Evolutionary conservation across 2,329 filamentous ascomycete genomes (phyloP).

Genomic region (Fusarium pilosicola): DNA sequence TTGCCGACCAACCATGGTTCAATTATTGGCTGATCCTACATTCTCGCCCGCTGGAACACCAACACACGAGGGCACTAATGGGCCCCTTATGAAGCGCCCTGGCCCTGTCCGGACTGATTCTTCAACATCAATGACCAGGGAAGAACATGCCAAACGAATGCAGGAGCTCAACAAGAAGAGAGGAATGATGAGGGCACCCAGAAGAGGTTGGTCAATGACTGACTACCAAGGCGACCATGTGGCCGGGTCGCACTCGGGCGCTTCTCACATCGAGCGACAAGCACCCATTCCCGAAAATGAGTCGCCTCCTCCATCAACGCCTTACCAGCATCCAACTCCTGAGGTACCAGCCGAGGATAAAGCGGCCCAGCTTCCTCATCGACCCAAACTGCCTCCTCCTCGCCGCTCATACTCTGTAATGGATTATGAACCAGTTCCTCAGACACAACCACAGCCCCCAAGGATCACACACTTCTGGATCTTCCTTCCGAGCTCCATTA

Average conservation of each 20-base stretch:
- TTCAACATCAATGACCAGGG: slow-evolving; percentile 48
- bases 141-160: slow-evolving; percentile 54
- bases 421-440: slow-evolving; percentile 62
- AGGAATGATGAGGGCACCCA: slow-evolving; percentile 51
- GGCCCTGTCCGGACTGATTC: slow-evolving; percentile 39
- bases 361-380: slow-evolving; percentile 39
- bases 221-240: slow-evolving; percentile 53
- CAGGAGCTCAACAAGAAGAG: slow-evolving; percentile 52
- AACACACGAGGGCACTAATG: slow-evolving; percentile 39
- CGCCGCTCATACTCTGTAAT: slow-evolving; percentile 70
- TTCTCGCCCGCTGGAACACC: slow-evolving; percentile 42
- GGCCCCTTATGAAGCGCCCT: slow-evolving; percentile 34
- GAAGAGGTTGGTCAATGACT: slow-evolving; percentile 59
- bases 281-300: slow-evolving; percentile 51
- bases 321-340: slow-evolving; percentile 24
- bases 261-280: slow-evolving; percentile 42
- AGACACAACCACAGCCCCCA: slow-evolving; percentile 59
- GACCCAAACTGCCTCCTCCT: slow-evolving; percentile 56
- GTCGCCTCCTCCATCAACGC: slow-evolving; percentile 15
- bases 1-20: slow-evolving; percentile 45
- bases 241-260: slow-evolving; percentile 34
- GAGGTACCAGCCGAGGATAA: slow-evolving; percentile 31
- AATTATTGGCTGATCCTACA: slow-evolving; percentile 45
- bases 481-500: slow-evolving; percentile 70
- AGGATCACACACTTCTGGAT: slow-evolving; percentile 58